phyloP scores from a whole-genome alignment of 2,329 filamentous ascomycete genomes.

The Aspergillus pseudotamarii region DNA sequence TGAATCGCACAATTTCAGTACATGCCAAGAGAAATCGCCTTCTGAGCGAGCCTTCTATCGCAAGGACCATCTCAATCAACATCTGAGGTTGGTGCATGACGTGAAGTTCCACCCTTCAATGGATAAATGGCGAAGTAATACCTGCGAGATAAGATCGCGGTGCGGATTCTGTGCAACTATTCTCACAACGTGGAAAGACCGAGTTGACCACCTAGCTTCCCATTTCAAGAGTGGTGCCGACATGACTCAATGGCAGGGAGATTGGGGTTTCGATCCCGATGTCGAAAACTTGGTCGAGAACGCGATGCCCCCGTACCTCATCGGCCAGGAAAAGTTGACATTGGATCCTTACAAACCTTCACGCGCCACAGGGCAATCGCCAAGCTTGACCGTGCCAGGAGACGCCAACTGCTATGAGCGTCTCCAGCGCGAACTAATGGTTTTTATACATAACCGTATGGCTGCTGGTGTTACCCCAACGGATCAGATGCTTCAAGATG shows the following conservation, averaged over 20 bases:
- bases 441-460: slow-evolving; percentile 40
- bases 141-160: slow-evolving; percentile 55
- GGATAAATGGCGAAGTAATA: slow-evolving; percentile 62
- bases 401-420: slow-evolving; percentile 47
- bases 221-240: slow-evolving; percentile 43
- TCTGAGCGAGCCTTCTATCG: slow-evolving; percentile 64
- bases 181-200: slow-evolving; percentile 47
- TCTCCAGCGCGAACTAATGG: slow-evolving; percentile 43
- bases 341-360: slow-evolving; percentile 37
- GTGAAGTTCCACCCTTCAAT: slow-evolving; percentile 58
- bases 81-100: slow-evolving; percentile 62
- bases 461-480: slow-evolving; percentile 39
- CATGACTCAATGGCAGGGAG: slow-evolving; percentile 42
- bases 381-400: slow-evolving; percentile 29
- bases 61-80: slow-evolving; percentile 65
- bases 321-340: slow-evolving; percentile 36
- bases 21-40: slow-evolving; percentile 62
- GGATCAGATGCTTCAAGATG: slow-evolving; percentile 40
- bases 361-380: slow-evolving; percentile 16
- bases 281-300: slow-evolving; percentile 42
- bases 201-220: slow-evolving; percentile 42
- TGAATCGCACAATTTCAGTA: slow-evolving; percentile 61
- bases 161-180: slow-evolving; percentile 48
- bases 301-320: slow-evolving; percentile 42
- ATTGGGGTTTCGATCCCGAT: slow-evolving; percentile 44